These are phyloP conservation scores for Ceriops zippeliana DNA, from an alignment of 345 rosid genomes.

Conservation along the genomic window DNA sequence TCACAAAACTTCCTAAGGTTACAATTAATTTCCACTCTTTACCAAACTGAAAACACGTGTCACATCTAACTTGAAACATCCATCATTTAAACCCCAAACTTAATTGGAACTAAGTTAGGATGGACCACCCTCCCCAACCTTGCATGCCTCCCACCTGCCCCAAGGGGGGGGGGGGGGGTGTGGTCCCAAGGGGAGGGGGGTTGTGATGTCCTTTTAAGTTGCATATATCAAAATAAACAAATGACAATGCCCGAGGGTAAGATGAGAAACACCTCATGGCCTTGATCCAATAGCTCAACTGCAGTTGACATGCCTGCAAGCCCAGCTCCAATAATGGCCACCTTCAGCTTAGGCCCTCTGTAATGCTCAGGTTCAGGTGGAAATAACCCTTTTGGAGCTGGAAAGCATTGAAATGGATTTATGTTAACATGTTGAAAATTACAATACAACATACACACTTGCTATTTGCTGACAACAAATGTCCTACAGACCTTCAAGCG, in stretches of 20 bases:
- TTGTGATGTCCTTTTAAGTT: no score
- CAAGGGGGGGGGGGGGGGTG: no score
- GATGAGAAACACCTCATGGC: conserved; percentile 66
- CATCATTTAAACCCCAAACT: no score
- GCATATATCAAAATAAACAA: not conserved
- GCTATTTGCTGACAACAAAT: not conserved
- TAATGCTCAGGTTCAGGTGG: conserved; percentile 91
- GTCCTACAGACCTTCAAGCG: no score
- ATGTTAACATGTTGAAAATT: not conserved
- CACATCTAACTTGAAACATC: no score
- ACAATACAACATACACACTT: not conserved
- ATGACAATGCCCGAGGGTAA: not conserved
- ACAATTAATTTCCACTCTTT: no score
- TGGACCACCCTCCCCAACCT: no score
- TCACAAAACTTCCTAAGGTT: not conserved
- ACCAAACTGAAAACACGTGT: no score
- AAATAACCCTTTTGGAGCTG: conserved; percentile 98
- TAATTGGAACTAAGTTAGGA: no score
- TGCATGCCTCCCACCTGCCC: no score
- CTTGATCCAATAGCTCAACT: conserved; percentile 92
- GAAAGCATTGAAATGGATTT: conserved; percentile 24
- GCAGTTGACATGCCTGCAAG: conserved; percentile 99
- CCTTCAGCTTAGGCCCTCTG: conserved; percentile 94
- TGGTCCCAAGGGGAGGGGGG: no score
- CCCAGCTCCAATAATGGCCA: conserved; percentile 97